These are phyloP conservation scores for Vitis rotundifolia DNA, from an alignment of 164 flowering plant species.

Conservation along the genomic window DNA sequence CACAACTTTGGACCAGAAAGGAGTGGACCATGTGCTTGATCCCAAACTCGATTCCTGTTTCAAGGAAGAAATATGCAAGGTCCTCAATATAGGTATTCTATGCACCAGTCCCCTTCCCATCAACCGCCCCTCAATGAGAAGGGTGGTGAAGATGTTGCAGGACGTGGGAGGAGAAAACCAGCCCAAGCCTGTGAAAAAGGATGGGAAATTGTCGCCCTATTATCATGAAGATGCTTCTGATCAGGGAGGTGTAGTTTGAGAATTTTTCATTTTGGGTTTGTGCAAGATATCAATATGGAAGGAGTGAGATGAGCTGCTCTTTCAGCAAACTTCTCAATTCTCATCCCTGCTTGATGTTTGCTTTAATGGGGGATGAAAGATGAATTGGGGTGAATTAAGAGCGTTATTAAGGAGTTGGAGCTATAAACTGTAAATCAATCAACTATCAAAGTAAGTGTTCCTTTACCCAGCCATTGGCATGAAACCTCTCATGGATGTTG, in stretches of 20 bases:
- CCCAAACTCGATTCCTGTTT: slow-evolving; percentile 71
- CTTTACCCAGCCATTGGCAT: background rate
- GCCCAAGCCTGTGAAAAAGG: slow-evolving; percentile 43
- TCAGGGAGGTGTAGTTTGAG: slow-evolving; percentile 74
- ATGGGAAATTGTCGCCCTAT: slow-evolving; percentile 79
- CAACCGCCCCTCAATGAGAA: slow-evolving; percentile 90
- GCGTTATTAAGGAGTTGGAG: background rate
- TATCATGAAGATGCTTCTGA: slow-evolving; percentile 78
- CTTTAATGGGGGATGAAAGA: background rate
- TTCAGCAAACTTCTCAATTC: background rate
- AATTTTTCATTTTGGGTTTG: background rate
- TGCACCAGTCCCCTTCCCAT: slow-evolving; percentile 95
- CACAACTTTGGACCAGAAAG: slow-evolving; percentile 78
- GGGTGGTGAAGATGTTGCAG: slow-evolving; percentile 79
- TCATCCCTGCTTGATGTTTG: slow-evolving; percentile 1
- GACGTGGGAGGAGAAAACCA: slow-evolving; percentile 52
- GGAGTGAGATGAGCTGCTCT: slow-evolving; percentile 3
- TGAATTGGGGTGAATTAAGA: background rate
- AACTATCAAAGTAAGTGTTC: background rate
- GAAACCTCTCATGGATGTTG: background rate
- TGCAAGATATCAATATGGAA: slow-evolving; percentile 3
- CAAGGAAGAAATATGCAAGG: slow-evolving; percentile 77
- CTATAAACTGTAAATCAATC: background rate
- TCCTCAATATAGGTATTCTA: slow-evolving; percentile 76
- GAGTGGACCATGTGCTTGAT: slow-evolving; percentile 73